A percentile compares a stretch with the other conserved stretches of the same genome.
These are phyloP conservation scores for Salvia miltiorrhiza DNA, from an alignment of 257 asterid genomes.

Conservation along the genomic window DNA sequence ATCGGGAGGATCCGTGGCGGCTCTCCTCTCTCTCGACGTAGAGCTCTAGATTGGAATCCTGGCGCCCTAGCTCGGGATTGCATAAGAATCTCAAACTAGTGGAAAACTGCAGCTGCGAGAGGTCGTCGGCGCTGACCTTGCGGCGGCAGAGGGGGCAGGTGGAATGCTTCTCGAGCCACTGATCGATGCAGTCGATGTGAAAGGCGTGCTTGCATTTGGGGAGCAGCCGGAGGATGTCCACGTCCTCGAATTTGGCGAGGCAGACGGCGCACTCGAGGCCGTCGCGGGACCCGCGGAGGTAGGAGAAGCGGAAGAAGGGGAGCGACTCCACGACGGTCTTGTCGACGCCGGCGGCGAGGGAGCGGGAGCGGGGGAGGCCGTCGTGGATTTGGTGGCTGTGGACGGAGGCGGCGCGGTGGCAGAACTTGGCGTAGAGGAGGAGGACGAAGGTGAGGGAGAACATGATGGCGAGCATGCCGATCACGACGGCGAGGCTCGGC, in stretches of 20 bases:
- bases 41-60: slow-evolving; percentile 37
- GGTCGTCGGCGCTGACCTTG: slow-evolving; percentile 35
- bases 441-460: slow-evolving; percentile 62
- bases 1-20: slow-evolving; percentile 38
- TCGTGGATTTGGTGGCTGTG: slow-evolving; percentile 31
- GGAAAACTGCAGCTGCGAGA: slow-evolving; percentile 24
- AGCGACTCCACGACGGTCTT: slow-evolving; percentile 49
- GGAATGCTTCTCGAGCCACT: slow-evolving; percentile 63
- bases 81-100: slow-evolving; percentile 35
- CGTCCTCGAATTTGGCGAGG: slow-evolving; percentile 46
- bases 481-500: slow-evolving; percentile 74
- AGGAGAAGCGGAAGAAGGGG: slow-evolving; percentile 52
- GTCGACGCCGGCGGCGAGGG: slow-evolving; percentile 42
- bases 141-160: slow-evolving; percentile 70
- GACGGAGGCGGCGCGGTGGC: slow-evolving; percentile 40
- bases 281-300: slow-evolving; percentile 40
- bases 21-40: slow-evolving; percentile 44
- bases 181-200: slow-evolving; percentile 57
- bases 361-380: slow-evolving; percentile 35
- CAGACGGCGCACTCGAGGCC: slow-evolving; percentile 78
- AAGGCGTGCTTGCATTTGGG: slow-evolving; percentile 67
- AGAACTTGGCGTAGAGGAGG: slow-evolving; percentile 74
- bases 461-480: slow-evolving; percentile 62
- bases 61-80: slow-evolving; percentile 23
- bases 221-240: slow-evolving; percentile 47